Conservation (phyloP, 495 filamentous ascomycete species). For the Penicillium pancosmium region DNA sequence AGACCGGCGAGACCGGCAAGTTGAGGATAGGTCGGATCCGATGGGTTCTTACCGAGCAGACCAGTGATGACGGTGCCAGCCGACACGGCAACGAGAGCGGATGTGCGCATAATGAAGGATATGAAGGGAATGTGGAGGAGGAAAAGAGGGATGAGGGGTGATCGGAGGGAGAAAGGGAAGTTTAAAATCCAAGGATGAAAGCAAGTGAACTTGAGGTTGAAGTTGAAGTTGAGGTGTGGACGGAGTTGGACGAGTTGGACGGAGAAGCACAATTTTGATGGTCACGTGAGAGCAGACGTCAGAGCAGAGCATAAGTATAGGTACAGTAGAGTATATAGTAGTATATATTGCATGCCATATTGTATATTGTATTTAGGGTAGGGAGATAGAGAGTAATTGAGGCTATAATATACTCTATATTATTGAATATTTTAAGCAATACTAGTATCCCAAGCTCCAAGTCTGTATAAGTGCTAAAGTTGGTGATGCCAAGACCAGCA, state of each 20-base stretch:
- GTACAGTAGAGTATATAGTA: no score
- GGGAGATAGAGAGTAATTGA: no score
- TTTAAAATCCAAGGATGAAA: background rate
- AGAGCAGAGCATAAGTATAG: no score
- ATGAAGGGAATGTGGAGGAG: slow-evolving; percentile 11
- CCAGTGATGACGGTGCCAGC: slow-evolving; percentile 76
- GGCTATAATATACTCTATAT: no score
- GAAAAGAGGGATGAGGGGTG: slow-evolving; percentile 4
- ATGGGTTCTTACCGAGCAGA: slow-evolving; percentile 63
- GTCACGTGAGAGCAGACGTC: no score
- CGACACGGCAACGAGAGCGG: slow-evolving; percentile 72
- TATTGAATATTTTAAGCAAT: no score
- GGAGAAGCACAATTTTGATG: no score
- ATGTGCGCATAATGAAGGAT: slow-evolving; percentile 57
- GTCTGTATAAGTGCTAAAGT: no score
- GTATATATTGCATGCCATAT: no score
- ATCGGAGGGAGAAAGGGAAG: slow-evolving; percentile 5
- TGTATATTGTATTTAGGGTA: no score
- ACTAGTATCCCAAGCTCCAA: no score
- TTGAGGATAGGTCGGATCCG: background rate
- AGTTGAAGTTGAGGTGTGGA: background rate
- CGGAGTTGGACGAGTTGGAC: background rate
- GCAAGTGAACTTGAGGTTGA: background rate
- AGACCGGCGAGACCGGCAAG: background rate
- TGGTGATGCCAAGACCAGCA: no score